Base-by-base conservation (phyloP, 2,329 filamentous ascomycete genomes). In the Colletotrichum camelliae region DNA sequence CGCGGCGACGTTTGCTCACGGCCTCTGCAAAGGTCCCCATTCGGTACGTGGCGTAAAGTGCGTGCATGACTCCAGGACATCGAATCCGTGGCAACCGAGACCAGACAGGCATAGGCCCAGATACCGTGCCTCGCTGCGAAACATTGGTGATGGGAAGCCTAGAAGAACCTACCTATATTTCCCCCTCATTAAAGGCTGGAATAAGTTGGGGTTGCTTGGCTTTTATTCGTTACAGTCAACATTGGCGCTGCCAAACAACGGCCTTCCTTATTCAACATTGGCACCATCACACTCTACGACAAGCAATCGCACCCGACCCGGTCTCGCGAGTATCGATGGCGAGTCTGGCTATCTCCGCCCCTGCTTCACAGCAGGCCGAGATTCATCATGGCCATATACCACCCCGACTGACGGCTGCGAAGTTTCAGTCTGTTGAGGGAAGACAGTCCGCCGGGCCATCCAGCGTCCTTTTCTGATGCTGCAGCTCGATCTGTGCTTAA, bases 1-100 rank as follows among this genome's bases (percentile, higher is more conserved):
- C 70, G 55, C 58, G 43, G 37, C 58, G 65, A 69, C 58, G 33
- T 35, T 64, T 58, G 57, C 64, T 73, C 55, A 72, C 69, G 29
- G 67, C 29, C 33, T 74, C 57, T 70, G 29, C 66, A 39, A 52
- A 64, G 43, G 60, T 70, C 52, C 72, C 62, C 57, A 31, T 73
- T 21, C n/a, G 33, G 73, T 64, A 55, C 70, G 62, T 65, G 70
- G 73, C 73, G 73, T 76, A 74, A 74, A 76, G 74, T 76, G 74
- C 74, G 58, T 76, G 74, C 74, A 76, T 76, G 70, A 76, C 74
- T 64, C 70, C 58, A 76, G 43, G 65, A 58, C 31, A 55, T 68
- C 43, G 70, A 75, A 68, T 58, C 70, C 70, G 70, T 76, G 74
- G 74, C 74, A 74, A 76, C 74, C 72, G 70, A 76, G 35, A 64